Evolutionary conservation across 2,329 filamentous ascomycete genomes (phyloP), one percentile per base, ranked within the genome.

Genomic region (Nemania serpens): DNA sequence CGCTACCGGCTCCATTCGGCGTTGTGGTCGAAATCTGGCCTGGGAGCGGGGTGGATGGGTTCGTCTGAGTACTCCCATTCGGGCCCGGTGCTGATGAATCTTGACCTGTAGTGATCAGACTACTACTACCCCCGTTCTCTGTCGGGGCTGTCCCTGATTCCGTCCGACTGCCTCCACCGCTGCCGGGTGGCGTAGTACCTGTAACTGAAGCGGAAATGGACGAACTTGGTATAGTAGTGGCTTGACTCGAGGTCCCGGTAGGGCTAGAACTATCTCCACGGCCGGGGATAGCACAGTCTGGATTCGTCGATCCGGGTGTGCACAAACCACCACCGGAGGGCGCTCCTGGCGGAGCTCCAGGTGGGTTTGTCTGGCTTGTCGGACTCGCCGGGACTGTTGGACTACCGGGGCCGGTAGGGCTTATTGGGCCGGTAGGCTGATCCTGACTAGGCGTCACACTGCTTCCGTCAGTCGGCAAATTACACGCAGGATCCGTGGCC

Each of bases 401-500:
- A 17, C 33, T 45, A 39, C 33, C 56, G 15, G 63, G 48, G 9
- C 33, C 51, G 25, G 52, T 58, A 18, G 43, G 34, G 52, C n/a
- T 51, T 12, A 36, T 50, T 17, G 17, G 10, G 36, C 50, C 43
- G 13, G 57, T 62, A 10, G 62, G 57, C 18, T 59, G 61, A 29
- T 47, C 57, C 25, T 62, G 59, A 36, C 62, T 53, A 12, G 67
- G 57, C 37, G 59, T 52, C 9, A 50, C 57, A 42, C 49, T 33
- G 9, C 46, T 58, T 20, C 53, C 62, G 33, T 47, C 50, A 25
- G 13, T 56, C n/a, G 61, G 56, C 13, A 62, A 60, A 29, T 50
- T 68, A 18, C 65, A 69, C 15, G 61, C 18, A 53, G 66, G 59
- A 58, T 68, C 62, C n/a, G 64, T 64, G n/a, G 65, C 63, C 29